These are phyloP conservation scores for Phytophthora hybrid DNA, from an alignment of 352 stramenopile species.

Conservation along the genomic window DNA sequence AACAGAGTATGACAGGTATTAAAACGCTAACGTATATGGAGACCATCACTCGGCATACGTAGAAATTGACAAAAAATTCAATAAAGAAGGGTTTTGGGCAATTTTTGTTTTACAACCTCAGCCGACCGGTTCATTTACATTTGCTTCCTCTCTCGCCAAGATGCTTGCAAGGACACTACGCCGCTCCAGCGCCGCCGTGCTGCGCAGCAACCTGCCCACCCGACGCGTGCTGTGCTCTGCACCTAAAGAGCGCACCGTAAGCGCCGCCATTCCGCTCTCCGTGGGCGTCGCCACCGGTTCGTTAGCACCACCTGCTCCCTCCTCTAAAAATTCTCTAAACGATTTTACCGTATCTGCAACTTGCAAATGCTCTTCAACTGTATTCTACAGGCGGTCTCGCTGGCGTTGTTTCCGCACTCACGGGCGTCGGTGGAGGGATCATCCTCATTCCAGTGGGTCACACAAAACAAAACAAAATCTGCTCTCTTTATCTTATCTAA, in stretches of 20 bases:
- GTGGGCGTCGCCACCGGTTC: conserved; percentile 54
- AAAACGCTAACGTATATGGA: no score
- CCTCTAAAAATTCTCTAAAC: background rate
- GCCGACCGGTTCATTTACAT: background rate
- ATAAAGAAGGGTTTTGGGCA: no score
- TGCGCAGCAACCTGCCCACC: conserved; percentile 19
- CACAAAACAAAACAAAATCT: background rate
- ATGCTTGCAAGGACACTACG: conserved; percentile 43
- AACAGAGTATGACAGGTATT: no score
- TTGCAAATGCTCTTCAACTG: conserved; percentile 27
- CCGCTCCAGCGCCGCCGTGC: conserved; percentile 20
- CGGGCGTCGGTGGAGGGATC: conserved; percentile 81
- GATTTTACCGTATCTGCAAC: background rate
- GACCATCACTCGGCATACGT: no score
- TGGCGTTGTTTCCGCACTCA: conserved; percentile 80
- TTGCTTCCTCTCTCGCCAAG: conserved; percentile 20
- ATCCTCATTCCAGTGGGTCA: conserved; percentile 81
- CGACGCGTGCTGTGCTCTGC: conserved; percentile 61
- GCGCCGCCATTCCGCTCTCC: conserved; percentile 51
- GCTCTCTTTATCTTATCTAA: background rate
- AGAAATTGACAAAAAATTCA: no score
- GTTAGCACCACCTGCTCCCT: background rate
- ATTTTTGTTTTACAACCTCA: no score
- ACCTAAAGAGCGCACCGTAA: conserved; percentile 46
- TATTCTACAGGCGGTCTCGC: conserved; percentile 53